phyloP scores from a whole-genome alignment of 2,329 filamentous ascomycete genomes.

The Apiospora koreana region DNA sequence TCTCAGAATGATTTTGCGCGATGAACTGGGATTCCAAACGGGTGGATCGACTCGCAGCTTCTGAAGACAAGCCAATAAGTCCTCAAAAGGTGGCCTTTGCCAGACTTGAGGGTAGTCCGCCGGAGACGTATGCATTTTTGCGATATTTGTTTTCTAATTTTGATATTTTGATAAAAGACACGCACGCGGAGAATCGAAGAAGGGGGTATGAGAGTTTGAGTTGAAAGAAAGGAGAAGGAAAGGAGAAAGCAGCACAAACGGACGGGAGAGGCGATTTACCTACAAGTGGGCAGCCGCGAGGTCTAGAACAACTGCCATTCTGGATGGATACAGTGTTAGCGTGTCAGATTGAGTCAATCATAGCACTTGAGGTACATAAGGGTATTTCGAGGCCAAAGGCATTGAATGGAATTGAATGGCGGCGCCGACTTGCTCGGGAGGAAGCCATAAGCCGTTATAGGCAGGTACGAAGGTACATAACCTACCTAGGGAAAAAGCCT shows the following conservation, averaged over 20 bases:
- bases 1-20: conserved; percentile 42
- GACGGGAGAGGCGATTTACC: neutral
- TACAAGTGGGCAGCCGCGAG: neutral
- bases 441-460: conserved; percentile 4
- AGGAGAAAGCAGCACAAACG: conserved; percentile 9
- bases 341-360: conserved; percentile 2
- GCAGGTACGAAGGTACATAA: neutral
- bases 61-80: conserved; percentile 66
- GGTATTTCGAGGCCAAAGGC: neutral
- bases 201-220: conserved; percentile 9
- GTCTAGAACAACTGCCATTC: conserved; percentile 4
- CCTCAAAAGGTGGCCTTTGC: conserved; percentile 67
- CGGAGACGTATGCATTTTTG: conserved; percentile 35
- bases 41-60: conserved; percentile 67
- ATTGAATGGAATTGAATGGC: neutral
- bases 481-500: neutral
- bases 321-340: neutral
- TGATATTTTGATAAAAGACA: neutral
- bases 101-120: conserved; percentile 80
- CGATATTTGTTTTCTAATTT: neutral
- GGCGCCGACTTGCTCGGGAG: conserved; percentile 7
- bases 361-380: no score
- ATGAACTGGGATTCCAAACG: conserved; percentile 60
- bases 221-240: conserved; percentile 12
- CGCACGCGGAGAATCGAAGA: neutral